Percentiles rank a stretch among this genome's conserved stretches.
phyloP scores from a whole-genome alignment of 2,329 filamentous ascomycete species.

The Fusarium miscanthi region DNA sequence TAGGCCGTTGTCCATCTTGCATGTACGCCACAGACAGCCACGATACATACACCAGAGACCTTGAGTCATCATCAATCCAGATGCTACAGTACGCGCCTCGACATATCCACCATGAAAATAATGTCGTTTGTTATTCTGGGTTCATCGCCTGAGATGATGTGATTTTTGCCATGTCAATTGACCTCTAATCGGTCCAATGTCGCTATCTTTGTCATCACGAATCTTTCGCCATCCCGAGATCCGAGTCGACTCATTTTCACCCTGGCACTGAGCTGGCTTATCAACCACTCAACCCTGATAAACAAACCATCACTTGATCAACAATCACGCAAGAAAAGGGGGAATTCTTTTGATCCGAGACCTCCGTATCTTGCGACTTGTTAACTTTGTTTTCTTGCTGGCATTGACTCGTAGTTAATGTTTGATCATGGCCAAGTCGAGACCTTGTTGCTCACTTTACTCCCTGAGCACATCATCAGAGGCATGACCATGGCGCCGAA shows the following conservation, averaged over 20 bases:
- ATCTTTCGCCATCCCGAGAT: conserved; percentile 34
- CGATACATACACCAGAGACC: neutral
- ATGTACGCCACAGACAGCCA: conserved; percentile 25
- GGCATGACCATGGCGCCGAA: conserved; percentile 24
- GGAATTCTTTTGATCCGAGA: neutral
- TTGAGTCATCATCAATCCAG: neutral
- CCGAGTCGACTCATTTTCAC: conserved; percentile 22
- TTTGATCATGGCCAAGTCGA: conserved; percentile 14
- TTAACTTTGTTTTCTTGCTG: neutral
- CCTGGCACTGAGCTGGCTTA: conserved; percentile 6
- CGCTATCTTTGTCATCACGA: conserved; percentile 20
- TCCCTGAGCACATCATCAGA: conserved; percentile 40
- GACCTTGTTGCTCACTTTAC: conserved; percentile 32
- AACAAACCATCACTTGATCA: conserved; percentile 4
- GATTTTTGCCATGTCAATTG: conserved; percentile 17
- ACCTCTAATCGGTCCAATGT: neutral
- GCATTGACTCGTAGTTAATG: neutral
- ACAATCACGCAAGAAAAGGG: conserved; percentile 1
- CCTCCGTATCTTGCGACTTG: neutral
- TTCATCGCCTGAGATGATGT: conserved; percentile 29
- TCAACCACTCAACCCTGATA: conserved; percentile 10
- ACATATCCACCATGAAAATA: neutral
- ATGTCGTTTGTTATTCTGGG: neutral
- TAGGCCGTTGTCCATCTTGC: neutral
- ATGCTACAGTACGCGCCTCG: neutral